phyloP scores from a whole-genome alignment of 805 yeast species.

The Pichia manshurica region DNA sequence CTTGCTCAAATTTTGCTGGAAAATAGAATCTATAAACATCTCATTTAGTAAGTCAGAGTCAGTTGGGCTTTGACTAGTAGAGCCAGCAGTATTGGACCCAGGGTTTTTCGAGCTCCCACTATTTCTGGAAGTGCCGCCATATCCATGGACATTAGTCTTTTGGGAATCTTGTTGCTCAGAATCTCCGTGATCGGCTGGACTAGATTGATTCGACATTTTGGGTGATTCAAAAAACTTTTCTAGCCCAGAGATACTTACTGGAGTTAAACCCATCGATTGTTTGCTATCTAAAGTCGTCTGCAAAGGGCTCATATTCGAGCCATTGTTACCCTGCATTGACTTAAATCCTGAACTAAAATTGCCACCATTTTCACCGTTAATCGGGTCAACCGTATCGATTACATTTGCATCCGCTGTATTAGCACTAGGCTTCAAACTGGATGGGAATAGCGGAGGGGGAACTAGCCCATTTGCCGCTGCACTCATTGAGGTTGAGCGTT shows the following conservation, averaged over 20 bases:
- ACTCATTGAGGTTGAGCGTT: constrained; percentile 5
- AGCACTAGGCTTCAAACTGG: neutral
- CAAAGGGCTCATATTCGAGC: neutral
- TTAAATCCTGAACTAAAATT: constrained; percentile 2
- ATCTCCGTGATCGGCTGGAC: neutral
- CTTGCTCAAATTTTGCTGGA: constrained; percentile 76
- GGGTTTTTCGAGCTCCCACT: neutral
- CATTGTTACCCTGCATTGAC: neutral
- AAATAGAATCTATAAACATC: constrained; percentile 44
- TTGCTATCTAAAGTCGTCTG: neutral
- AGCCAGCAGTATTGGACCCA: neutral
- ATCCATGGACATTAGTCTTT: neutral
- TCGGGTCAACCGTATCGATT: neutral
- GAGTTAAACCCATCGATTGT: constrained; percentile 1
- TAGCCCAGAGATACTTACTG: constrained; percentile 6
- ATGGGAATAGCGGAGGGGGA: constrained; percentile 13
- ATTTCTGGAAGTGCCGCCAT: neutral
- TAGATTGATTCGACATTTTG: neutral
- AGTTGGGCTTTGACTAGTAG: constrained; percentile 20
- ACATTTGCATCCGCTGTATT: neutral
- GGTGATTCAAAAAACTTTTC: constrained; percentile 14
- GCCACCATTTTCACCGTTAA: neutral
- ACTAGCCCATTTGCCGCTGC: constrained; percentile 6
- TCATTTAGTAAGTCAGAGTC: constrained; percentile 24
- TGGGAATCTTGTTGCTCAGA: neutral